Evolutionary conservation across 331 rosid genomes (phyloP).

Genomic region (Malus hybrid): DNA sequence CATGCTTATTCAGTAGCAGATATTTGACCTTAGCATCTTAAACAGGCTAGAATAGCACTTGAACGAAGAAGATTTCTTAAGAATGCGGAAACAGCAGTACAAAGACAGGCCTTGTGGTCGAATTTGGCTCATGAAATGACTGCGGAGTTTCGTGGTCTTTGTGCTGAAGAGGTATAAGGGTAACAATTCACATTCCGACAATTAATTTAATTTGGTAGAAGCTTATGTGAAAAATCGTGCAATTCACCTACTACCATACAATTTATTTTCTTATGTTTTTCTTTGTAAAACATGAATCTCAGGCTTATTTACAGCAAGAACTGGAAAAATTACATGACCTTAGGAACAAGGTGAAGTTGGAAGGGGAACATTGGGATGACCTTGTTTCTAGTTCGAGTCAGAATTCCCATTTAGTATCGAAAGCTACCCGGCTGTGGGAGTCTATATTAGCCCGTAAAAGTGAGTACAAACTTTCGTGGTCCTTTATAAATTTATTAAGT

Average conservation of each 20-base stretch:
- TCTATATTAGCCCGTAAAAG: slow-evolving; percentile 94
- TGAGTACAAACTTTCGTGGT: slow-evolving; percentile 30
- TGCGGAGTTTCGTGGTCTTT: slow-evolving; percentile 93
- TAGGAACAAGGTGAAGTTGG: slow-evolving; percentile 95
- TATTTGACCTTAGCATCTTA: slow-evolving; percentile 22
- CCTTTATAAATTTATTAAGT: background rate
- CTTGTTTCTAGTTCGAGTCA: slow-evolving; percentile 98
- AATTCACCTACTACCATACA: background rate
- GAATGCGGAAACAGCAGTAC: slow-evolving; percentile 93
- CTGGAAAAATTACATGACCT: slow-evolving; percentile 88
- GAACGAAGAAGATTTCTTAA: slow-evolving; percentile 90
- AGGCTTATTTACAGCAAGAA: slow-evolving; percentile 99
- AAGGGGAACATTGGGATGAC: slow-evolving; percentile 98
- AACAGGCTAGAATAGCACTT: slow-evolving; percentile 94
- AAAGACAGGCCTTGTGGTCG: slow-evolving; percentile 96
- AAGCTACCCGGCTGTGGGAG: slow-evolving; percentile 98
- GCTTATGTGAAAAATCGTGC: background rate
- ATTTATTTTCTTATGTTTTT: background rate
- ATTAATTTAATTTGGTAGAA: background rate
- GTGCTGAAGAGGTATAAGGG: slow-evolving; percentile 95
- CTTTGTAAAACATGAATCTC: slow-evolving; percentile 24
- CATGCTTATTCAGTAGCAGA: slow-evolving; percentile 14
- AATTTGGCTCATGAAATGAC: slow-evolving; percentile 99
- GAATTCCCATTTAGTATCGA: slow-evolving; percentile 92
- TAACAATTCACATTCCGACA: slow-evolving; percentile 10